Base-by-base conservation (phyloP, 495 filamentous ascomycete genomes). In the Lasiosphaeris hirsuta region DNA sequence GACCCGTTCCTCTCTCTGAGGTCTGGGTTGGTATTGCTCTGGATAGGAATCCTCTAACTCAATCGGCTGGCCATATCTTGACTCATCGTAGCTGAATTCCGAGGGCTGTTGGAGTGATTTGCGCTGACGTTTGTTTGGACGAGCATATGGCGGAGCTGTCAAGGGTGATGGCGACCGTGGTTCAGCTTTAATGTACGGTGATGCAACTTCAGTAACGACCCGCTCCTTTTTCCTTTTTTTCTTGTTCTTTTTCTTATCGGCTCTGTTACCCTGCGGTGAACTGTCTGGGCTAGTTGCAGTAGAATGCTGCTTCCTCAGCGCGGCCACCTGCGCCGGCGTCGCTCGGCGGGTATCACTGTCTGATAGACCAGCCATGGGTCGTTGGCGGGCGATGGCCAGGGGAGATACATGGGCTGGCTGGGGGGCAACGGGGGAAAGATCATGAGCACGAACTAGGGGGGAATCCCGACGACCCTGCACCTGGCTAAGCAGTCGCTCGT, bases 371-470 rank as follows among this genome's bases (percentile, higher is more conserved):
- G 23, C 67, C 34, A 83, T 72, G 5, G 81, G 77, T 30, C 83
- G 80, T 39, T 77, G 77, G 65, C 86, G 87, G 42, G 84, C 74
- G 30, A 79, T 78, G 18, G 87, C 85, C 45, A 94, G 69, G 8
- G 89, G 89, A 15, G 91, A 92, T 17, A 94, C 87, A 61, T 89
- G 84, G 35, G 87, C 85, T 34, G 91, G 91, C 57, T 90, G 89
- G 38, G 91, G 91, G 45, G 90, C 90, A 60, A 88, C 74, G 23
- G 91, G 90, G 14, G 87, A 88, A 10, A 82, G 74, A 58, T 82
- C 73, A 61, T 79, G 75, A 17, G 68, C 67, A 49, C 72, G 72
- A 37, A 79, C 60, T 37, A 78, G 45, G 8, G 75, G 75, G 19
- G 74, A 63, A 7, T 64, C 65, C 23, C 52, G 63, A 14, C 62